A percentile compares a stretch with the other conserved stretches of the same genome.
phyloP scores from a whole-genome alignment of 2,329 filamentous ascomycete genomes.

The Trichoderma polysporum region DNA sequence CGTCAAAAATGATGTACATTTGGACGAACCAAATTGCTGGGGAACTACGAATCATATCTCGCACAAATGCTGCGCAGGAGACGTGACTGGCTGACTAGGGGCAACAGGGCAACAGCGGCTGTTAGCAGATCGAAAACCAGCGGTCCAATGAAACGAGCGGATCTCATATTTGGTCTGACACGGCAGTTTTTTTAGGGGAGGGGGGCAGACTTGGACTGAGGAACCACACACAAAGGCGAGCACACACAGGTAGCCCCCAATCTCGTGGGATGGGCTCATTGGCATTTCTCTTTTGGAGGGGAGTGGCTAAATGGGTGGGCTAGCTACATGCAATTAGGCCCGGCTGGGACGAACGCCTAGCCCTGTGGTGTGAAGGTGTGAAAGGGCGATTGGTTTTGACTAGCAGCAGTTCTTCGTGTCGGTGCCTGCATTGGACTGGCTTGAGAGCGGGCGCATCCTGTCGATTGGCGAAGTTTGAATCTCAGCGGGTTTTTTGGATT shows the following conservation, averaged over 20 bases:
- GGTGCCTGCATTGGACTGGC: slow-evolving; percentile 20
- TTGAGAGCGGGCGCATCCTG: background rate
- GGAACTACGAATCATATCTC: slow-evolving; percentile 18
- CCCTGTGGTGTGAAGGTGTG: background rate
- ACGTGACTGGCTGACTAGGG: slow-evolving; percentile 20
- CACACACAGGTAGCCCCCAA: background rate
- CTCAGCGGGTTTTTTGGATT: background rate
- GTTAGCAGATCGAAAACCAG: slow-evolving; percentile 12
- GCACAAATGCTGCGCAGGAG: slow-evolving; percentile 17
- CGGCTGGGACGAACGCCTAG: background rate
- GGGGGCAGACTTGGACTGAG: background rate
- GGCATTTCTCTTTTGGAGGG: background rate
- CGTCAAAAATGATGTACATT: slow-evolving; percentile 24
- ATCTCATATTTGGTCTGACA: slow-evolving; percentile 16
- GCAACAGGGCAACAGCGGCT: background rate
- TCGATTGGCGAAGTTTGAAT: background rate
- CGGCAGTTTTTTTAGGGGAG: slow-evolving; percentile 4
- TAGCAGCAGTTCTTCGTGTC: background rate
- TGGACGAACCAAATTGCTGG: slow-evolving; percentile 18
- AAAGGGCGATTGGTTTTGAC: background rate
- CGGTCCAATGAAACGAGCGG: slow-evolving; percentile 17
- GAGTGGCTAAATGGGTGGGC: background rate
- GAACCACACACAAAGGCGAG: background rate
- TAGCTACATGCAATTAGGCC: background rate
- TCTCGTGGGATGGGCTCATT: background rate